phyloP scores from a whole-genome alignment of 2,329 filamentous ascomycete genomes.

The Fusarium sp. region DNA sequence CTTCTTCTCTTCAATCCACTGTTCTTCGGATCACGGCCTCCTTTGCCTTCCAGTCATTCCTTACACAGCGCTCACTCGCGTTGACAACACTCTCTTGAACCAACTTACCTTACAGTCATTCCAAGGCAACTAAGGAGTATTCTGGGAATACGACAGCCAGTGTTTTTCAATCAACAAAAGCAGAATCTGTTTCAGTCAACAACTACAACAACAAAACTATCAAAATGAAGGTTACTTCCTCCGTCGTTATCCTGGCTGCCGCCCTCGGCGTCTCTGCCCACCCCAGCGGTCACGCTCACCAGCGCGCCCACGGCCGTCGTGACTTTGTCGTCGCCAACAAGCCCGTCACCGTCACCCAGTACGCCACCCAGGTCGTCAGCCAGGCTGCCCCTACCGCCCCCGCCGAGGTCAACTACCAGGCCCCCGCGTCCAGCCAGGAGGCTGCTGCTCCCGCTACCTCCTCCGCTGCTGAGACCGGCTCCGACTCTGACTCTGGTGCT shows the following conservation, averaged over 20 bases:
- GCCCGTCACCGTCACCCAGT: constrained; percentile 45
- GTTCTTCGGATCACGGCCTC: constrained; percentile 35
- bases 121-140: constrained; percentile 40
- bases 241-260: constrained; percentile 53
- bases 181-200: constrained; percentile 11
- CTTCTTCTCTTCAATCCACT: constrained; percentile 21
- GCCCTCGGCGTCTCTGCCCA: constrained; percentile 57
- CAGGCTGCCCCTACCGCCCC: constrained; percentile 9
- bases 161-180: constrained; percentile 15
- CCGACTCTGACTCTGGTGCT: constrained; percentile 29
- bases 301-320: constrained; percentile 48
- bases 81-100: constrained; percentile 43
- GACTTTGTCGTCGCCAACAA: constrained; percentile 52
- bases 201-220: constrained; percentile 18
- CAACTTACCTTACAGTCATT: constrained; percentile 38
- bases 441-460: constrained; percentile 1
- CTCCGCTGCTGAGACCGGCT: constrained; percentile 12
- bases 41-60: constrained; percentile 44
- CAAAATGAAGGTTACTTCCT: constrained; percentile 57
- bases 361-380: constrained; percentile 33
- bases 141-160: constrained; percentile 37
- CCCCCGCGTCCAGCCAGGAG: neutral
- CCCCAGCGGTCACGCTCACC: constrained; percentile 54
- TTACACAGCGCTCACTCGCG: constrained; percentile 39
- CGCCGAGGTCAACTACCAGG: constrained; percentile 3